Base-by-base conservation (phyloP, 805 yeast species). In the Starmerella floris region DNA sequence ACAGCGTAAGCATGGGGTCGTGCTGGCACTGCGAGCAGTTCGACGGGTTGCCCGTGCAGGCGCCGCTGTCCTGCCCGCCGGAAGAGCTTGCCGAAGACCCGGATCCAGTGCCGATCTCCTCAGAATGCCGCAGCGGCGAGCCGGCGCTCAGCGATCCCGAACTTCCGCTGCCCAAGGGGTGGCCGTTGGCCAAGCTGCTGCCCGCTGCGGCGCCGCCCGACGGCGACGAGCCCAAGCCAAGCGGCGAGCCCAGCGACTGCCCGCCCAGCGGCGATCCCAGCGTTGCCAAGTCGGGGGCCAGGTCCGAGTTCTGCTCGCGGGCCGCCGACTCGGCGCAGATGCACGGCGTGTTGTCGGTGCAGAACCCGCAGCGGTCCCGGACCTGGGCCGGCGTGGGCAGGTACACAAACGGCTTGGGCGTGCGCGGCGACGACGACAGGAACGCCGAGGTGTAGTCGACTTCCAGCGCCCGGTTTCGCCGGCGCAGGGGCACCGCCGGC, bases 281-380 rank as follows among this genome's bases (percentile, higher is more conserved):
- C 9, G 52, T 50, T 25, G 53, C 54, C 19, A 52, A 38, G 26
- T 52, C 57, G 9, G 54, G 47, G 40, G 50, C 50, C 16, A 43
- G 13, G 26, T 44, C 50, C 11, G 35, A 16, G n/a, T 62, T 62
- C 28, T 64, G 62, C 40, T 62, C 69, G 17, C 57, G 53, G 1
- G 62, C 62, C 9, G 71, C 73, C 16, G 75, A 81, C 52, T 84
- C 95, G 23, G 88, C 74, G 59, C 96, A 88, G 2, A 88, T 81
- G 62, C 97, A 88, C 2, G 94, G 87, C 0, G 94, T 77, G 51
- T 77, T 91, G 51, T 83, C 94, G 0, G 94, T 75, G 57, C 97
- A 88, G 61, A 88, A 87, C 0, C 97, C 97, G 62, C 97, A 88
- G 45, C 80, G 75, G 51, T 82, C 93, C 46, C 69, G 49, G 22